Evolutionary conservation across 2,329 filamentous ascomycete genomes (phyloP), one percentile per base, ranked within the genome.

Genomic region (Aspergillus sp.): DNA sequence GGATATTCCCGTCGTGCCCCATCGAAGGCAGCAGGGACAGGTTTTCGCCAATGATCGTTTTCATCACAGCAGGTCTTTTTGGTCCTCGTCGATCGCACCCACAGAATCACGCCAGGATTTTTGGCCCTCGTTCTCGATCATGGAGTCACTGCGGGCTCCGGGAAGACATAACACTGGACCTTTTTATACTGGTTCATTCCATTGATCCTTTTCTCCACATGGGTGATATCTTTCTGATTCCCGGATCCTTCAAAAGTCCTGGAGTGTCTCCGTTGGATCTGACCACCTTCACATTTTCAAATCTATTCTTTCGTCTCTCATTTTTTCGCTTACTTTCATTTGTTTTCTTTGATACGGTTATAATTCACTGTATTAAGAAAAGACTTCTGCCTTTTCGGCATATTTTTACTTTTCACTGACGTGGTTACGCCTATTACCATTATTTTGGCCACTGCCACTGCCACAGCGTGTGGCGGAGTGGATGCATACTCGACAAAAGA

Each of bases 381-480:
- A 19, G 2, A 19, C 19, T 49, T 50, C 39, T 40, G 12, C 46
- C 48, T 44, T 51, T 42, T 41, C 43, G 51, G 50, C 35, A 39
- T 43, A 29, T 35, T 50, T 43, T 42, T 51, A 51, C 41, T 42
- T 40, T 50, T 48, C 53, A 59, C 60, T 66, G 64, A 67, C 64
- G 63, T 67, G 64, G 53, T 57, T 53, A 47, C 56, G 53, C 55
- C 51, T 56, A 43, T 49, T 19, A 19, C 48, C 51, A 56, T 51
- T 53, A 36, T 47, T 51, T 56, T 54, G 57, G 57, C 59, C 57
- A 59, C 56, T 41, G 48, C 45, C 50, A 47, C 43, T 43, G 46
- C 43, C 57, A 56, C 56, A 55, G 47, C 54, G 56, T 67, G 65
- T 68, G 65, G 65, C 65, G 65, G 60, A 68, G 65, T 56, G 53